These are phyloP conservation scores for Tylopilus sp. DNA, from an alignment of 1,284 basidiomycete species.

Conservation along the genomic window DNA sequence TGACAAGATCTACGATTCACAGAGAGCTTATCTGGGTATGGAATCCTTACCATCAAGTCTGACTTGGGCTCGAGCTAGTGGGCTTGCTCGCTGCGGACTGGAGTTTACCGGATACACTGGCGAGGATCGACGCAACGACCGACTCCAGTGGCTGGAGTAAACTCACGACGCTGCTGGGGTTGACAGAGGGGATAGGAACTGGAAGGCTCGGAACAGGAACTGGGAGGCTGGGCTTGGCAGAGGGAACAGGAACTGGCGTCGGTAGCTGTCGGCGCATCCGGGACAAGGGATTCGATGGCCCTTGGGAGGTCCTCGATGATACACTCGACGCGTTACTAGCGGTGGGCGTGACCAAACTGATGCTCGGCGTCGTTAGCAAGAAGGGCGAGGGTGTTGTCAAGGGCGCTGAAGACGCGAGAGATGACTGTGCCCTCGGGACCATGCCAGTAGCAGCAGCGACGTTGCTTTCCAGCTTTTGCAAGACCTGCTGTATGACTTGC, in stretches of 20 bases:
- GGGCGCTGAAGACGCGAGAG: not conserved
- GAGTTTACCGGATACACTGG: not conserved
- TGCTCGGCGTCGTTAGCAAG: slow-evolving; percentile 4
- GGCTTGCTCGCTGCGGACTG: not conserved
- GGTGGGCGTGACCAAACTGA: not conserved
- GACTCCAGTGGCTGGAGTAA: not conserved
- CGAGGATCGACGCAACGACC: not conserved
- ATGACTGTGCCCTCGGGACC: slow-evolving; percentile 3
- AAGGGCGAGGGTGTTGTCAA: not conserved
- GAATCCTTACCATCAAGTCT: slow-evolving; percentile 2
- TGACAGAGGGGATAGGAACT: not conserved
- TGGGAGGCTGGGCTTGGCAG: not conserved
- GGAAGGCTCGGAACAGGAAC: too few species aligned
- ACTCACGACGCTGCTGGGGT: not conserved
- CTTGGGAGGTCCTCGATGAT: not conserved
- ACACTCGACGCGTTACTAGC: not conserved
- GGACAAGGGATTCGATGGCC: not conserved
- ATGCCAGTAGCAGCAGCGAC: not conserved
- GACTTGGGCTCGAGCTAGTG: not conserved
- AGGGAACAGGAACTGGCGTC: not conserved
- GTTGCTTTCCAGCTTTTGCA: not conserved
- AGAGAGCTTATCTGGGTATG: not conserved
- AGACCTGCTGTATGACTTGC: not conserved
- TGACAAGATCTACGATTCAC: slow-evolving; percentile 18
- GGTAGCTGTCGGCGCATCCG: slow-evolving; percentile 18